phyloP scores from a whole-genome alignment of 352 stramenopile species.

The Pelagophyceae sp. region DNA sequence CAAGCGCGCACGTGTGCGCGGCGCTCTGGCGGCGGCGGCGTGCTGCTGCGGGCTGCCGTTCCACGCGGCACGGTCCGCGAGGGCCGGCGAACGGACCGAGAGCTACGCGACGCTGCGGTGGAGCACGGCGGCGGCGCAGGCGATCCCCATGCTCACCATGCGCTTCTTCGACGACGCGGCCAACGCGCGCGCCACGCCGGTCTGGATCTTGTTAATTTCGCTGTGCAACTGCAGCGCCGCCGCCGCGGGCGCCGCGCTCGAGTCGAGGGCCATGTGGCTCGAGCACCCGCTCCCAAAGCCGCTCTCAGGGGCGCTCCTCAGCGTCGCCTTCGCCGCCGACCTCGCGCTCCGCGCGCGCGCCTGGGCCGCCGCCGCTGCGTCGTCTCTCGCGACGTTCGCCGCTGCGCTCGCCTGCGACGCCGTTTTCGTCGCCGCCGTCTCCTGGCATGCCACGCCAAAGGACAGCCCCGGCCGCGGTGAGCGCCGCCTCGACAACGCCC shows the following conservation, averaged over 20 bases:
- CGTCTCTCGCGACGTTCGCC: neutral
- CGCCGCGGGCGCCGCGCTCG: neutral
- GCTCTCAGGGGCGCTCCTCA: neutral
- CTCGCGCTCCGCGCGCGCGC: neutral
- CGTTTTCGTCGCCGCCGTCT: neutral
- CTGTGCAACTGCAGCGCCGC: neutral
- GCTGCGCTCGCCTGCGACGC: neutral
- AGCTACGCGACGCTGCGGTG: neutral
- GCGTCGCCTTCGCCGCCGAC: neutral
- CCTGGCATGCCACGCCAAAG: neutral
- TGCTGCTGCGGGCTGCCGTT: neutral
- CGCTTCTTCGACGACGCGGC: neutral
- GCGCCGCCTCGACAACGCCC: too few relatives aligned
- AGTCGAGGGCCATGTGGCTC: neutral
- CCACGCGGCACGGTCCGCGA: neutral
- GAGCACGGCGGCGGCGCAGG: neutral
- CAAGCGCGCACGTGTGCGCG: neutral
- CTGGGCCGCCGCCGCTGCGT: neutral
- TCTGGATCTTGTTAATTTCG: neutral
- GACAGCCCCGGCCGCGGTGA: neutral
- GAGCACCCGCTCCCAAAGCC: neutral
- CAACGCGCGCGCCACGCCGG: neutral
- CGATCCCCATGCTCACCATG: neutral
- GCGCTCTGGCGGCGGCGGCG: neutral
- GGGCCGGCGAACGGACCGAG: neutral